Evolutionary conservation across 2,329 filamentous ascomycete species (phyloP).

Genomic region (Coniochaeta ligniaria): DNA sequence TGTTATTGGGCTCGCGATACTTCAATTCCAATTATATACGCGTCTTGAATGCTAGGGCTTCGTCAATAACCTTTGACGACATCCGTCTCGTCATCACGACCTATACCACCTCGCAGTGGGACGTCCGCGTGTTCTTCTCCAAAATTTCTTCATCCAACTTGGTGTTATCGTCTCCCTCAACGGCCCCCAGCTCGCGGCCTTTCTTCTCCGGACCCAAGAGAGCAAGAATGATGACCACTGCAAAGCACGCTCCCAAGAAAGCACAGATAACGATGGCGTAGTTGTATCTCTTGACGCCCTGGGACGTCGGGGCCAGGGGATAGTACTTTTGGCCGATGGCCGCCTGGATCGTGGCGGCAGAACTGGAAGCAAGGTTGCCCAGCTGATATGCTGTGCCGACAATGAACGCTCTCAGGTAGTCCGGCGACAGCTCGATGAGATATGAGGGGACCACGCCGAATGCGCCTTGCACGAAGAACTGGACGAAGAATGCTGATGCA

Average conservation of each 20-base stretch:
- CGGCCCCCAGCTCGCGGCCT: constrained; percentile 30
- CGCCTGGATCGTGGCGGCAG: constrained; percentile 67
- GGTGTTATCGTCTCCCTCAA: background rate
- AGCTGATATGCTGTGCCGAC: constrained; percentile 69
- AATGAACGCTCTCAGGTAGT: constrained; percentile 64
- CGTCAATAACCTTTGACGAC: too few species aligned
- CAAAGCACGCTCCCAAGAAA: constrained; percentile 79
- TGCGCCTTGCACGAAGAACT: constrained; percentile 69
- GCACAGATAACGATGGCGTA: constrained; percentile 83
- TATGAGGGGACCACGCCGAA: constrained; percentile 71
- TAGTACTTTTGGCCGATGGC: constrained; percentile 53
- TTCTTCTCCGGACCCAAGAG: constrained; percentile 52
- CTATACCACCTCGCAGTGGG: background rate
- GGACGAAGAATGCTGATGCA: constrained; percentile 75
- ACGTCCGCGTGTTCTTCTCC: background rate
- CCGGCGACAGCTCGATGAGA: constrained; percentile 67
- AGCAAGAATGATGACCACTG: constrained; percentile 51
- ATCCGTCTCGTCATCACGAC: background rate
- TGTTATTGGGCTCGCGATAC: too few species aligned
- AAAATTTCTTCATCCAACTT: background rate
- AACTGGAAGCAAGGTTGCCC: constrained; percentile 63
- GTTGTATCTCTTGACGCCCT: constrained; percentile 46
- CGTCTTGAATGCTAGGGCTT: too few species aligned
- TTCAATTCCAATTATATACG: too few species aligned
- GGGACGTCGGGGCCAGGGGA: constrained; percentile 52